Evolutionary conservation across 345 rosid species (phyloP).

Genomic region (Corchorus olitorius): DNA sequence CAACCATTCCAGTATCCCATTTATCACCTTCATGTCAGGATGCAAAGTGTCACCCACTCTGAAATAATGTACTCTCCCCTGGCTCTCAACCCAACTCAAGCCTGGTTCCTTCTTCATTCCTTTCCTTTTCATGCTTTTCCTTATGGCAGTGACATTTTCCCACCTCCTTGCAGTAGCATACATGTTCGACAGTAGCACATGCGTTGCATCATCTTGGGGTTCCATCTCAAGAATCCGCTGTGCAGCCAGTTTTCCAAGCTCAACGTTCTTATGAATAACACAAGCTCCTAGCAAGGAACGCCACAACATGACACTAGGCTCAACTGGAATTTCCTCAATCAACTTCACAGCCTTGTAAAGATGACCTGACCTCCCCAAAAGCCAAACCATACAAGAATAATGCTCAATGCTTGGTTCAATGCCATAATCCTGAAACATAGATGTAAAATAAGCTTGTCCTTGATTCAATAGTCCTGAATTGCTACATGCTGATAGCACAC

Average conservation of each 20-base stretch:
- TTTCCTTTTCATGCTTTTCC: constrained; percentile 66
- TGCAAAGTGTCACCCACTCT: constrained; percentile 64
- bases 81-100: constrained; percentile 84
- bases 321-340: constrained; percentile 63
- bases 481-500: constrained; percentile 84
- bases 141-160: constrained; percentile 60
- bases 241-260: constrained; percentile 65
- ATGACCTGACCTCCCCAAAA: constrained; percentile 65
- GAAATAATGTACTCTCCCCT: constrained; percentile 69
- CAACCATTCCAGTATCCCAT: constrained; percentile 87
- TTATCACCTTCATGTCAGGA: constrained; percentile 64
- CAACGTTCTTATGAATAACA: constrained; percentile 62
- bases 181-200: constrained; percentile 74
- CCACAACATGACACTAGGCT: constrained; percentile 81
- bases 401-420: constrained; percentile 80
- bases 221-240: constrained; percentile 60
- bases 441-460: constrained; percentile 70
- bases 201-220: constrained; percentile 73
- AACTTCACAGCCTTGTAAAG: constrained; percentile 66
- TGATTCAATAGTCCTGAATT: constrained; percentile 64
- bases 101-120: constrained; percentile 88
- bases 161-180: constrained; percentile 73
- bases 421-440: constrained; percentile 64
- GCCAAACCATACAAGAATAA: constrained; percentile 46
- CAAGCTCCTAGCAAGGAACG: constrained; percentile 88